Evolutionary conservation across 1,284 basidiomycete genomes (phyloP).

Genomic region (Psilocybe mexicana): DNA sequence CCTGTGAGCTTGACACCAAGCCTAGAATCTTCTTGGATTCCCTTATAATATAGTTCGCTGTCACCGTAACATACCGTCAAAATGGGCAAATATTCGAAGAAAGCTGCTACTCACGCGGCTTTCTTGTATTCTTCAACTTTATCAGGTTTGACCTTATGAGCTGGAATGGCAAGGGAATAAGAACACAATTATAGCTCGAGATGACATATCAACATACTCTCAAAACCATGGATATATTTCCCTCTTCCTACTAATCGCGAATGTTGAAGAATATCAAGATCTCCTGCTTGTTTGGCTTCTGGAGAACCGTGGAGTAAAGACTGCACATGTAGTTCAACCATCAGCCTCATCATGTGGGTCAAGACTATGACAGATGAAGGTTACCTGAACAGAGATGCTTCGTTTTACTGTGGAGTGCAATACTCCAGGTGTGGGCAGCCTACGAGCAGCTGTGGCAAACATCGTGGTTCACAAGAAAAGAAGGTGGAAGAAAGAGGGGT

Average conservation of each 20-base stretch:
- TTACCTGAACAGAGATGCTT: slow-evolving; percentile 65
- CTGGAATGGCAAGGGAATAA: slow-evolving; percentile 37
- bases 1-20: slow-evolving; percentile 86
- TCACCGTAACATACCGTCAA: neutral
- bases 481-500: neutral
- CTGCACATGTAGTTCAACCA: slow-evolving; percentile 30
- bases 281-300: slow-evolving; percentile 81
- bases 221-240: slow-evolving; percentile 87
- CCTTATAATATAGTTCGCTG: slow-evolving; percentile 81
- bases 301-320: slow-evolving; percentile 74
- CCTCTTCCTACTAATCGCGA: slow-evolving; percentile 83
- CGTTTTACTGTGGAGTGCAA: slow-evolving; percentile 32
- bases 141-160: slow-evolving; percentile 82
- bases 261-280: slow-evolving; percentile 76
- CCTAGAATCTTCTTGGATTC: slow-evolving; percentile 70
- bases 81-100: neutral
- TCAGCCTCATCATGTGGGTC: neutral
- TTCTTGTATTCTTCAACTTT: slow-evolving; percentile 80
- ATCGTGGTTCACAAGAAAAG: slow-evolving; percentile 18
- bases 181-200: slow-evolving; percentile 2
- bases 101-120: slow-evolving; percentile 67
- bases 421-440: slow-evolving; percentile 19
- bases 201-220: slow-evolving; percentile 54
- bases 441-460: slow-evolving; percentile 28
- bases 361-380: neutral